Conservation (phyloP, 1,284 basidiomycete species). For the Ganoderma boninense region DNA sequence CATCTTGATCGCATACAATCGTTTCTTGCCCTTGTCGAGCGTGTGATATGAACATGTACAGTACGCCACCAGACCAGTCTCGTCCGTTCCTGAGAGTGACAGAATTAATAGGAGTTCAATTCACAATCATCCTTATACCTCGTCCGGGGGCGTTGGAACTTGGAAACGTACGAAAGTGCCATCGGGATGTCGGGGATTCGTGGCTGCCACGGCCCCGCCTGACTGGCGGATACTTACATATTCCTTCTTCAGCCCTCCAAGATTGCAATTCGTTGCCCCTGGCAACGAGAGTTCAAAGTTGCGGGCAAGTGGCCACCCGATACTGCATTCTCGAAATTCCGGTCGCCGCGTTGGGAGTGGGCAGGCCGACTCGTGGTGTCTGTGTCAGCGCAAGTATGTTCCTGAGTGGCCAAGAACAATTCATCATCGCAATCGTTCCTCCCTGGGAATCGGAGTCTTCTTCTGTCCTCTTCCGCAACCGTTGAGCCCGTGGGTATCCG, state of each 20-base stretch:
- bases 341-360: not conserved
- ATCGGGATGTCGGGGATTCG: not conserved
- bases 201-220: no score
- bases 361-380: not conserved
- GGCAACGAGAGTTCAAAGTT: not conserved
- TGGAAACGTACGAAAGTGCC: not conserved
- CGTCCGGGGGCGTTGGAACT: not conserved
- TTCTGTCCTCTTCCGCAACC: not conserved
- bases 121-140: not conserved
- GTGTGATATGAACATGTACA: not conserved
- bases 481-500: not conserved
- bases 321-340: not conserved
- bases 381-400: not conserved
- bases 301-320: not conserved
- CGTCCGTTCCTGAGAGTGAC: not conserved
- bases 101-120: not conserved
- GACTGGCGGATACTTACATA: no score
- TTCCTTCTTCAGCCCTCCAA: not conserved
- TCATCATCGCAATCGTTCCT: not conserved
- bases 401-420: not conserved
- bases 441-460: not conserved
- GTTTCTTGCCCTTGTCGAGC: not conserved
- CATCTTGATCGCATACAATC: not conserved
- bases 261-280: not conserved
- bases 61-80: not conserved